Percentiles rank a stretch among this genome's conserved stretches.
Conservation (phyloP, 768 basidiomycete species). For the Trametes coccinea region DNA sequence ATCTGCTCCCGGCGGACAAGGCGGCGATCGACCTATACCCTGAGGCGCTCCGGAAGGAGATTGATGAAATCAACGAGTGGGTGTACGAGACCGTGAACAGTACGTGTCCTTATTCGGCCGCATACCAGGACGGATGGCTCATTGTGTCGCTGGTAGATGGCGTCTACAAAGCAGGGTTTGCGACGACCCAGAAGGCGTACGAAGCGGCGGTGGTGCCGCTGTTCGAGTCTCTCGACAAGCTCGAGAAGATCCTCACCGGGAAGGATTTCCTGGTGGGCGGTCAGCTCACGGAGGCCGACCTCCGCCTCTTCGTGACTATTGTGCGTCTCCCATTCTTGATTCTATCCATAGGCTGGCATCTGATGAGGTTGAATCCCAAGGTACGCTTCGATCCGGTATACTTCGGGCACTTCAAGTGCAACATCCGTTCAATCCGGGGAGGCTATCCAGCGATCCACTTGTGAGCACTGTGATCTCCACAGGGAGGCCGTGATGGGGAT, state of each 20-base stretch:
- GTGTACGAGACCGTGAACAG: constrained; percentile 85
- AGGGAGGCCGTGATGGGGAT: too few relatives aligned
- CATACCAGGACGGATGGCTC: not conserved
- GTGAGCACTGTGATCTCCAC: constrained; percentile 30
- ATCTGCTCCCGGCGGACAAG: constrained; percentile 63
- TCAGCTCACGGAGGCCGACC: constrained; percentile 78
- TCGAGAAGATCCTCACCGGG: constrained; percentile 74
- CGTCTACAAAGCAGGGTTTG: constrained; percentile 90
- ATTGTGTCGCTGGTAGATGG: constrained; percentile 50
- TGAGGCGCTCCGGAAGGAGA: constrained; percentile 62
- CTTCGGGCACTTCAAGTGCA: constrained; percentile 91
- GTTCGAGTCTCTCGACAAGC: constrained; percentile 76
- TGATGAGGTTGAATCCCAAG: constrained; percentile 36
- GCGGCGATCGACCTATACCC: constrained; percentile 82
- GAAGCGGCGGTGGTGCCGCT: constrained; percentile 72
- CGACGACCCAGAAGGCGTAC: constrained; percentile 79
- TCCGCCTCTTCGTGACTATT: constrained; percentile 89
- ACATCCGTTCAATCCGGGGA: constrained; percentile 78
- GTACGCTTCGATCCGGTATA: constrained; percentile 91
- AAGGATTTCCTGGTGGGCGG: constrained; percentile 87
- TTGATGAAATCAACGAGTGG: constrained; percentile 84
- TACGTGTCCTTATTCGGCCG: constrained; percentile 36
- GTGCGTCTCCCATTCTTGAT: constrained; percentile 43
- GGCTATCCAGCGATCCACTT: constrained; percentile 83
- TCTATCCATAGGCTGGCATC: not conserved